These are phyloP conservation scores for Trichoderma atroviride DNA, from an alignment of 2,329 filamentous ascomycete species.

Conservation along the genomic window DNA sequence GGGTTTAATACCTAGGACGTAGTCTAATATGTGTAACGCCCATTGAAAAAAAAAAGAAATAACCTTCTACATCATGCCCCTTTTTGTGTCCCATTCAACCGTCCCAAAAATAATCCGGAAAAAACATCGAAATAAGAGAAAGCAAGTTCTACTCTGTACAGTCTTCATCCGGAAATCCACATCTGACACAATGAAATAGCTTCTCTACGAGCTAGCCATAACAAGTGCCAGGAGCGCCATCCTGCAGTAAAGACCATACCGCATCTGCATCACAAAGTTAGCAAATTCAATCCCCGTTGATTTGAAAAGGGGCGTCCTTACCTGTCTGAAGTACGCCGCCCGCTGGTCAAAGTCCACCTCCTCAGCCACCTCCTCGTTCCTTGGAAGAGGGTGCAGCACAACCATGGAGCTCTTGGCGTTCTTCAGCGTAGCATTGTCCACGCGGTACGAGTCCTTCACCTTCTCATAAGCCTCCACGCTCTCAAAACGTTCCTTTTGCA, in stretches of 20 bases:
- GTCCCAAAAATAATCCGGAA: neutral
- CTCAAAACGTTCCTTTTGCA: slow-evolving; percentile 96
- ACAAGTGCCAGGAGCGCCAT: slow-evolving; percentile 97
- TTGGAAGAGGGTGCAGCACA: slow-evolving; percentile 91
- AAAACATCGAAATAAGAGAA: slow-evolving; percentile 6
- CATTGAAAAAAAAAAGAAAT: slow-evolving; percentile 13
- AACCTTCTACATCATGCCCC: slow-evolving; percentile 14
- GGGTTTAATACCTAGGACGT: slow-evolving; percentile 27
- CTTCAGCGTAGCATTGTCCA: slow-evolving; percentile 88
- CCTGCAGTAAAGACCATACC: slow-evolving; percentile 94
- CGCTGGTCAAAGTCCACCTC: slow-evolving; percentile 98
- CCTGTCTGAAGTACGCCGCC: slow-evolving; percentile 98
- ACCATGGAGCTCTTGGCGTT: slow-evolving; percentile 91
- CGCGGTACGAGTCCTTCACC: slow-evolving; percentile 84
- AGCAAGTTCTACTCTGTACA: slow-evolving; percentile 17
- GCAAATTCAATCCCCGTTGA: slow-evolving; percentile 31
- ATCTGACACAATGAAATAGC: slow-evolving; percentile 22
- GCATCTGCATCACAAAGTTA: slow-evolving; percentile 70
- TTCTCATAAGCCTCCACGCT: slow-evolving; percentile 77
- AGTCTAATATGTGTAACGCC: slow-evolving; percentile 18
- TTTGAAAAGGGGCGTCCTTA: slow-evolving; percentile 50
- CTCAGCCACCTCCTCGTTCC: slow-evolving; percentile 90
- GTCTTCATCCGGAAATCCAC: slow-evolving; percentile 5
- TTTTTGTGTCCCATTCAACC: slow-evolving; percentile 14
- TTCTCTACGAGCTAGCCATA: slow-evolving; percentile 55